Percentiles rank a stretch among this genome's conserved stretches.
Evolutionary conservation across 805 yeast genomes (phyloP).

Genomic region (Cyberlindnera meyerae): DNA sequence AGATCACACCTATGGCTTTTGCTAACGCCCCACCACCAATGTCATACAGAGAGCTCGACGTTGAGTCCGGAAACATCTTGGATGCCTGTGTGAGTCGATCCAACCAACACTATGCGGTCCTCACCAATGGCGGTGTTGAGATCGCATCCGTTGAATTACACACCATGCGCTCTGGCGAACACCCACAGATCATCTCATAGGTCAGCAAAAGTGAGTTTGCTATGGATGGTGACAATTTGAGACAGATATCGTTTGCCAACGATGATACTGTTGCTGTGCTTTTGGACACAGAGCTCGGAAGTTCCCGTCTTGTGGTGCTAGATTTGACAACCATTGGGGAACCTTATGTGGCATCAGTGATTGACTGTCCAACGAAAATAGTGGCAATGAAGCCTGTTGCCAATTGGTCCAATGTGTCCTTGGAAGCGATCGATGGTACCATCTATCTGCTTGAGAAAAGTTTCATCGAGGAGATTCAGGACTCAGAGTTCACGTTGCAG

Average conservation of each 20-base stretch:
- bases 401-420: slow-evolving; percentile 46
- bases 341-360: slow-evolving; percentile 37
- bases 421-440: slow-evolving; percentile 61
- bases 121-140: slow-evolving; percentile 43
- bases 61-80: slow-evolving; percentile 46
- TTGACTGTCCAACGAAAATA: slow-evolving; percentile 45
- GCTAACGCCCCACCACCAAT: slow-evolving; percentile 97
- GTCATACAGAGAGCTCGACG: slow-evolving; percentile 59
- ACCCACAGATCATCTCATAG: slow-evolving; percentile 34
- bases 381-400: slow-evolving; percentile 53
- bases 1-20: slow-evolving; percentile 73
- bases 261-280: slow-evolving; percentile 54
- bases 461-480: slow-evolving; percentile 18
- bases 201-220: slow-evolving; percentile 31
- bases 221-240: slow-evolving; percentile 40
- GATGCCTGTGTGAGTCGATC: slow-evolving; percentile 62
- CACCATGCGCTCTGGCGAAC: slow-evolving; percentile 42
- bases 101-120: slow-evolving; percentile 54
- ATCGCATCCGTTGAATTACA: slow-evolving; percentile 43
- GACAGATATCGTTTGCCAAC: slow-evolving; percentile 59
- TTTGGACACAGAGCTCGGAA: slow-evolving; percentile 41
- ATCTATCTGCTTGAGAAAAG: slow-evolving; percentile 36
- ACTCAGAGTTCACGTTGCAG: slow-evolving; percentile 27
- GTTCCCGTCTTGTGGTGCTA: slow-evolving; percentile 47
- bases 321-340: slow-evolving; percentile 39